A percentile compares a stretch with the other conserved stretches of the same genome.
phyloP scores from a whole-genome alignment of 31 red algal species.

The Asparagopsis taxiformis region DNA sequence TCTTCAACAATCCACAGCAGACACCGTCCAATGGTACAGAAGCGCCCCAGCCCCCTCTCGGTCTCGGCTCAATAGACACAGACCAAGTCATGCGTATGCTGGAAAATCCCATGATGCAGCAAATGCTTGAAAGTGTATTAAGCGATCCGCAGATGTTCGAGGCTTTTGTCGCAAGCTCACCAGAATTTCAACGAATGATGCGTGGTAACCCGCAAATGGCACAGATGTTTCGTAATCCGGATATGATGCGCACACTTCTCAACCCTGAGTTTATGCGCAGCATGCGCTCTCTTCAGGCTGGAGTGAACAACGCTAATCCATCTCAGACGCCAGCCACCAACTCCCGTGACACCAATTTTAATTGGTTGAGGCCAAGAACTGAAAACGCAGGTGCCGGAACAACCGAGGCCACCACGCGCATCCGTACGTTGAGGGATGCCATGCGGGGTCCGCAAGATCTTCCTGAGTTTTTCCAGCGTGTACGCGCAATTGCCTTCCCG shows the following conservation, averaged over 20 bases:
- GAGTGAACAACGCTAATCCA: background rate
- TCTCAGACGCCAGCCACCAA: too few relatives aligned
- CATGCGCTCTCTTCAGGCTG: constrained; percentile 50
- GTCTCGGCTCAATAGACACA: constrained; percentile 10
- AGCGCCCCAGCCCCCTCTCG: background rate
- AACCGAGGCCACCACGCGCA: background rate
- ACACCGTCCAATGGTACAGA: background rate
- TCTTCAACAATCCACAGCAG: constrained; percentile 8
- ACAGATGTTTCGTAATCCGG: constrained; percentile 80
- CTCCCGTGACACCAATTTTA: background rate
- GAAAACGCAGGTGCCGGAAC: background rate
- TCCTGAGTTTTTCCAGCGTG: background rate
- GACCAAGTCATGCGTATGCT: constrained; percentile 61
- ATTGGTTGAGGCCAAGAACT: background rate
- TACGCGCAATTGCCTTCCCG: background rate
- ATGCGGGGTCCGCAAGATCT: background rate
- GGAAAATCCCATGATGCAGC: constrained; percentile 77
- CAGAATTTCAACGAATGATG: constrained; percentile 52
- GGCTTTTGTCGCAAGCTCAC: constrained; percentile 70
- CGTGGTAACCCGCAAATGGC: constrained; percentile 85
- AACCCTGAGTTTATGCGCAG: constrained; percentile 75
- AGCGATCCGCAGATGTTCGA: constrained; percentile 81
- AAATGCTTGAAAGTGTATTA: constrained; percentile 73
- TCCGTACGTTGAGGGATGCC: background rate
- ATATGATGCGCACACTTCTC: constrained; percentile 68